Conservation (phyloP, 2,329 filamentous ascomycete genomes). For the Fusarium tupiense region DNA sequence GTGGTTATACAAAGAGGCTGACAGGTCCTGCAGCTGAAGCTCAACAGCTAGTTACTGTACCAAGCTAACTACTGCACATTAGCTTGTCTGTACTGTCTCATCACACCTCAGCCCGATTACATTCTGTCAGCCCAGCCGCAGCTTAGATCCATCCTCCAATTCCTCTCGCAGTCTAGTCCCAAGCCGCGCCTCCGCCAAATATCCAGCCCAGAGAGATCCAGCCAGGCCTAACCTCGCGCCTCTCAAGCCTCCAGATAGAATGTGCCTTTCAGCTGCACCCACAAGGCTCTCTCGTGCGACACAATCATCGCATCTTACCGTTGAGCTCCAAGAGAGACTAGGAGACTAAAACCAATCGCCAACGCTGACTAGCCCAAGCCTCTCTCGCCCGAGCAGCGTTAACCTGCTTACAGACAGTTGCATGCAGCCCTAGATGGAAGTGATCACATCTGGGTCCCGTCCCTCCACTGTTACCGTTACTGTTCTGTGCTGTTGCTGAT, state of each 20-base stretch:
- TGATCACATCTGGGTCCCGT: conserved; percentile 4
- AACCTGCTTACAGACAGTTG: neutral
- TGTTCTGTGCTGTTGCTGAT: neutral
- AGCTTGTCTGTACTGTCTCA: neutral
- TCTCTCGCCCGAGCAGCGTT: neutral
- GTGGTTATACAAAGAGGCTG: conserved; percentile 4
- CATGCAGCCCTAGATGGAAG: conserved; percentile 6
- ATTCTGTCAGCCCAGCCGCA: conserved; percentile 35
- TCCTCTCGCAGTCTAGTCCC: conserved; percentile 26
- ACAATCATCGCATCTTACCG: neutral
- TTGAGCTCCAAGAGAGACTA: neutral
- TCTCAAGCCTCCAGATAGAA: conserved; percentile 22
- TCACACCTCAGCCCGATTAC: conserved; percentile 23
- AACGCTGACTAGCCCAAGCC: conserved; percentile 1
- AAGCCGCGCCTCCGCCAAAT: conserved; percentile 35
- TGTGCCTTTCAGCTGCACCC: conserved; percentile 6
- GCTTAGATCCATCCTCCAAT: conserved; percentile 23
- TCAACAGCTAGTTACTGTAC: neutral
- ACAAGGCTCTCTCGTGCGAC: conserved; percentile 1
- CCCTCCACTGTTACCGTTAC: neutral
- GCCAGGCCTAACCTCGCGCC: conserved; percentile 28
- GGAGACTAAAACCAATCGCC: conserved; percentile 1
- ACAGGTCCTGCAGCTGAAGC: neutral
- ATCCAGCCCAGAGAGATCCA: conserved; percentile 33
- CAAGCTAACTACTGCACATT: neutral